phyloP scores from a whole-genome alignment of 805 yeast genomes.

The Yarrowia sp. region DNA sequence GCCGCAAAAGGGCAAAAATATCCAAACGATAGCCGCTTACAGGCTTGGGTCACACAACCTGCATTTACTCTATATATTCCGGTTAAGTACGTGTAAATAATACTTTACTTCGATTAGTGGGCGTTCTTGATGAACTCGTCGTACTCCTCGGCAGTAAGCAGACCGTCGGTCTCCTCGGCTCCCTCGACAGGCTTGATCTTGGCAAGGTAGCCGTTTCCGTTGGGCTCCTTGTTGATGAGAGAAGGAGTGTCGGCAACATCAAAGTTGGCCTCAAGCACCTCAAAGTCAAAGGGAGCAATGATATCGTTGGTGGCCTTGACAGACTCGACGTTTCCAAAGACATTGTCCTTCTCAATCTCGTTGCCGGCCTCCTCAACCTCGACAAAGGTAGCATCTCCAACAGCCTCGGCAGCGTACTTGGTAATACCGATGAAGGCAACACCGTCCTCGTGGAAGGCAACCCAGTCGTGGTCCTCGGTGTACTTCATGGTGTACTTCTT shows the following conservation, averaged over 20 bases:
- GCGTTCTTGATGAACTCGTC: constrained; percentile 35
- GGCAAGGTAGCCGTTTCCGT: constrained; percentile 93
- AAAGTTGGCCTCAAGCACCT: constrained; percentile 66
- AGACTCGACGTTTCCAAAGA: constrained; percentile 89
- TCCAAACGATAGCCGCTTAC: not conserved
- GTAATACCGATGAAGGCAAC: constrained; percentile 87
- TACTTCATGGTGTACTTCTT: constrained; percentile 34
- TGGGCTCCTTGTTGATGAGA: constrained; percentile 79
- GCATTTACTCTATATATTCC: constrained; percentile 4
- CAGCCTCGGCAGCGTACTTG: constrained; percentile 89
- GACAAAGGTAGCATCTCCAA: constrained; percentile 93
- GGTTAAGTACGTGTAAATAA: not conserved
- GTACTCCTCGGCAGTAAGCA: constrained; percentile 37
- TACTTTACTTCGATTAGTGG: not conserved
- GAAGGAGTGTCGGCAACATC: constrained; percentile 66
- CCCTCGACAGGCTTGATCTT: constrained; percentile 59
- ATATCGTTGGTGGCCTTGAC: constrained; percentile 94
- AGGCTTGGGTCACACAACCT: not conserved
- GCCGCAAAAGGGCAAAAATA: not conserved
- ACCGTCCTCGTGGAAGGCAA: constrained; percentile 79
- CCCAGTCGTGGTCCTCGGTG: constrained; percentile 94
- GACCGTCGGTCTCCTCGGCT: constrained; percentile 33
- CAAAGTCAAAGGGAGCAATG: constrained; percentile 82
- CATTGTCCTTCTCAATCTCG: constrained; percentile 63
- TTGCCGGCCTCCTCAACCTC: constrained; percentile 79